Conservation (phyloP, 1,284 basidiomycete genomes). For the Inonotus hispidus region DNA sequence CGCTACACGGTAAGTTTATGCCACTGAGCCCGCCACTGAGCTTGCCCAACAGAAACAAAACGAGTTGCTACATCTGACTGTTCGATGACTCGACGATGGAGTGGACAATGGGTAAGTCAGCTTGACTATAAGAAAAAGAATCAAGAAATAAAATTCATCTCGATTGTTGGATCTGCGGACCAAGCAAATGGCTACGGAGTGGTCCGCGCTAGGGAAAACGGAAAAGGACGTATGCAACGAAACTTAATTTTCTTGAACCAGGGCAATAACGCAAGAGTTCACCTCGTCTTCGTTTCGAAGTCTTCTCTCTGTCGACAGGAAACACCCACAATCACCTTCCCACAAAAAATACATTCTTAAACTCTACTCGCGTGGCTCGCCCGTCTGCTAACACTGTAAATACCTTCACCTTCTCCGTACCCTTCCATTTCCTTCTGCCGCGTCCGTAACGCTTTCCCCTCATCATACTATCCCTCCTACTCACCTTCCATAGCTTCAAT, state of each 20-base stretch:
- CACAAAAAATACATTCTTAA: constrained; percentile 1
- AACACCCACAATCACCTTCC: constrained; percentile 8
- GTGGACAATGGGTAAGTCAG: background rate
- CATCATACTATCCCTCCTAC: background rate
- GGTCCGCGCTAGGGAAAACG: constrained; percentile 4
- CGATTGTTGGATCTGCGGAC: constrained; percentile 5
- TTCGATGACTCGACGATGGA: no score
- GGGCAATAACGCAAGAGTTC: constrained; percentile 2
- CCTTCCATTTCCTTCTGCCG: constrained; percentile 12
- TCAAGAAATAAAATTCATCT: constrained; percentile 2
- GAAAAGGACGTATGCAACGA: constrained; percentile 12
- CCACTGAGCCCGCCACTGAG: no score
- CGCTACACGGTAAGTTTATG: no score
- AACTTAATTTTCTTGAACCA: constrained; percentile 9
- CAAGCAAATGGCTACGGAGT: constrained; percentile 2
- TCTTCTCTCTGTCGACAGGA: constrained; percentile 8
- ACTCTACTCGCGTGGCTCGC: constrained; percentile 11
- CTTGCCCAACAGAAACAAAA: background rate
- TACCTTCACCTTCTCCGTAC: constrained; percentile 8
- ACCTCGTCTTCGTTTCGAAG: background rate
- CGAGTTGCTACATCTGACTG: no score
- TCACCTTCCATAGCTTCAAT: constrained; percentile 1
- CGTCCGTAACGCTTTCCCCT: constrained; percentile 4
- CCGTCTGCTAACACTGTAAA: constrained; percentile 8
- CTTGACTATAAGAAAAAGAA: background rate